These are phyloP conservation scores for Euphorbia neoarborescens DNA, from an alignment of 441 rosid genomes.

Conservation along the genomic window DNA sequence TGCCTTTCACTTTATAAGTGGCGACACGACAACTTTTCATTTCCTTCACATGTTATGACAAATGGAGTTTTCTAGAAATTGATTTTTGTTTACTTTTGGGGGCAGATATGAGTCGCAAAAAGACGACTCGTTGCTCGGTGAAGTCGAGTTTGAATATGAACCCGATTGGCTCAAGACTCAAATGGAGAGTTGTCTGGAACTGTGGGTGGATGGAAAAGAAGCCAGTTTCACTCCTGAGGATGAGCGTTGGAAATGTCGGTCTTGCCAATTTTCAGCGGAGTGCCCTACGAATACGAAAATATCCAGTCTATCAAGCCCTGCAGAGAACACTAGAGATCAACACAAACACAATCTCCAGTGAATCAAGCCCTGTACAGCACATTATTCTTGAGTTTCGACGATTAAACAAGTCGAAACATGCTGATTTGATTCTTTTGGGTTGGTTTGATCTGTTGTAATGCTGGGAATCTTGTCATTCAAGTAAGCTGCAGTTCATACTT, in stretches of 20 bases:
- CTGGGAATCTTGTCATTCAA: neutral
- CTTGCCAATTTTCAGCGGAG: constrained; percentile 42
- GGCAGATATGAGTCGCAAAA: constrained; percentile 65
- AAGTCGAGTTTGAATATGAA: constrained; percentile 48
- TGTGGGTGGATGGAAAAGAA: constrained; percentile 61
- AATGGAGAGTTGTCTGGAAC: constrained; percentile 36
- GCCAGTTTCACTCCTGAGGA: constrained; percentile 51
- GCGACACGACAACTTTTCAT: neutral
- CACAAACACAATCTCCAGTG: constrained; percentile 4
- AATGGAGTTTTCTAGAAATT: neutral
- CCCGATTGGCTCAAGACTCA: constrained; percentile 42
- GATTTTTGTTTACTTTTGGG: neutral
- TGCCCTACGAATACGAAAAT: constrained; percentile 33
- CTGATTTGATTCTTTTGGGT: neutral
- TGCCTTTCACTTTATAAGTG: neutral
- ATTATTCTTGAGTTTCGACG: neutral
- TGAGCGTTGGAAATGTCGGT: constrained; percentile 76
- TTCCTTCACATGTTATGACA: neutral
- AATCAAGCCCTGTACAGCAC: neutral
- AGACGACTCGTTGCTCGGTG: constrained; percentile 57
- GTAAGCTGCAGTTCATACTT: neutral
- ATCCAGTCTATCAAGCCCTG: constrained; percentile 4
- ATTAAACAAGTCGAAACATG: neutral
- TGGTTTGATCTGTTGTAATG: neutral
- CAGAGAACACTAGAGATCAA: neutral